These are phyloP conservation scores for Pyrus hybrid DNA, from an alignment of 331 rosid genomes.

Conservation along the genomic window DNA sequence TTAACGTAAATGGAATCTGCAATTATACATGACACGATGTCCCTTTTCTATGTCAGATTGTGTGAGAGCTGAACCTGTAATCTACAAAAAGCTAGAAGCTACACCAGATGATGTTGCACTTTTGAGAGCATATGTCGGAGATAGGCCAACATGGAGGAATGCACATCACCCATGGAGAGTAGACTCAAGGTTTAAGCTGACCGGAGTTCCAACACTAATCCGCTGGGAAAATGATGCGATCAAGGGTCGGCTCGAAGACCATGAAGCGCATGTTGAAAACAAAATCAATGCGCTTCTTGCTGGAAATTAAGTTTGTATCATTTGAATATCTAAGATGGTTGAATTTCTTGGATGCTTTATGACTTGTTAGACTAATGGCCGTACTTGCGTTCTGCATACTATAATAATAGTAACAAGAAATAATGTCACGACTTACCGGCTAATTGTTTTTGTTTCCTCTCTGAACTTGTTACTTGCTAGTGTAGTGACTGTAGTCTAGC, in stretches of 20 bases:
- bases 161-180: constrained; percentile 79
- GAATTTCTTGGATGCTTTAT: background rate
- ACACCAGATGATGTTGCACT: constrained; percentile 43
- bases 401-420: background rate
- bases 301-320: constrained; percentile 15
- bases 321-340: background rate
- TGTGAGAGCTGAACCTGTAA: constrained; percentile 77
- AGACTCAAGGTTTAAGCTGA: constrained; percentile 64
- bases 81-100: constrained; percentile 65
- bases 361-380: background rate
- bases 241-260: constrained; percentile 75
- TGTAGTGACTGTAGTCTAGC: background rate
- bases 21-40: background rate
- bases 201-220: constrained; percentile 70
- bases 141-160: constrained; percentile 82
- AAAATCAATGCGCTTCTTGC: constrained; percentile 65
- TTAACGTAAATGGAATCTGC: background rate
- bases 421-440: background rate
- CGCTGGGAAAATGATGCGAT: constrained; percentile 63
- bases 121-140: constrained; percentile 74
- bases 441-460: background rate
- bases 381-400: background rate
- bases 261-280: constrained; percentile 63
- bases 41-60: constrained; percentile 38
- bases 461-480: background rate